A percentile compares a stretch with the other conserved stretches of the same genome.
Evolutionary conservation across 1,284 basidiomycete species (phyloP).

Genomic region (Apiotrichum gracile): DNA sequence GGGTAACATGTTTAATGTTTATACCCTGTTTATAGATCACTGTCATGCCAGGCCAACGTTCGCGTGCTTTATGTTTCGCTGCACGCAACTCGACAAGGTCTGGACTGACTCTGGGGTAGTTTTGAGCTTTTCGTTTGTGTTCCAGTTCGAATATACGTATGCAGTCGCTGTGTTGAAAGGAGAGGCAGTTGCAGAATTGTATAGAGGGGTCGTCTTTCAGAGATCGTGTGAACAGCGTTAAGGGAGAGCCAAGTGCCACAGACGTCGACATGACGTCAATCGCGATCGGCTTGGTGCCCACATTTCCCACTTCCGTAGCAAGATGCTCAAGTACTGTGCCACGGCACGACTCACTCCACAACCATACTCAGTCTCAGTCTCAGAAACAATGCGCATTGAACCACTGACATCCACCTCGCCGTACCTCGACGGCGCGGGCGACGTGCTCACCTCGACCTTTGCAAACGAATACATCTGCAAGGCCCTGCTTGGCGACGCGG

Average conservation of each 20-base stretch:
- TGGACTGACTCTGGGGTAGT: not conserved
- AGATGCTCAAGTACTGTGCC: too few species aligned
- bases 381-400: not conserved
- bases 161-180: too few species aligned
- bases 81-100: not conserved
- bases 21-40: constrained; percentile 2
- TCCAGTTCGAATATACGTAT: too few species aligned
- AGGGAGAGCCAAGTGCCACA: too few species aligned
- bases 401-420: not conserved
- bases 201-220: too few species aligned
- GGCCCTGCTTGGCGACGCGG: not conserved
- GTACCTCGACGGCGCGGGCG: not conserved
- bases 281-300: too few species aligned
- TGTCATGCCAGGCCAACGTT: constrained; percentile 6
- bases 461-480: not conserved
- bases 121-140: not conserved
- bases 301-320: too few species aligned
- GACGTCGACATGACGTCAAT: too few species aligned
- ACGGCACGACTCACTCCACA: too few species aligned
- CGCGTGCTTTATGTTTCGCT: not conserved
- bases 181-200: too few species aligned
- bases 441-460: not conserved
- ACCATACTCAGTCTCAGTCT: too few species aligned
- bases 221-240: too few species aligned
- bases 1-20: not conserved